phyloP scores from a whole-genome alignment of 805 yeast genomes.

The Candida maris region DNA sequence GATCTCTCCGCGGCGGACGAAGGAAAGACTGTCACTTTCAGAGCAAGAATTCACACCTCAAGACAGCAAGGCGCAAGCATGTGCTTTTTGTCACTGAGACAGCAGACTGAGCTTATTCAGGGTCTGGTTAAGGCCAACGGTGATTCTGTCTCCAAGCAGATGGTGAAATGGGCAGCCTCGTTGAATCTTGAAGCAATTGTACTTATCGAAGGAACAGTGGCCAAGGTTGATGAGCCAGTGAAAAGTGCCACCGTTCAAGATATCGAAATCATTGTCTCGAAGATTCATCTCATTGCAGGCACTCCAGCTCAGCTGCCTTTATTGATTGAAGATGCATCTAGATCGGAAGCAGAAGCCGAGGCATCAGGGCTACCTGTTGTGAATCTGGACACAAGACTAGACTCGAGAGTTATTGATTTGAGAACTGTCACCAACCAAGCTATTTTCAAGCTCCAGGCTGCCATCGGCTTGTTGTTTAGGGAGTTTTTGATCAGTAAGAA shows the following conservation, averaged over 20 bases:
- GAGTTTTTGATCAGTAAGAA: slow-evolving; percentile 68
- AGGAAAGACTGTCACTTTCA: slow-evolving; percentile 74
- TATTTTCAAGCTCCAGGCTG: slow-evolving; percentile 89
- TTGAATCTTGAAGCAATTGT: slow-evolving; percentile 89
- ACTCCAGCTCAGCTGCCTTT: slow-evolving; percentile 93
- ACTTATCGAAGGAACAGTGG: slow-evolving; percentile 79
- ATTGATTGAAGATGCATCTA: slow-evolving; percentile 91
- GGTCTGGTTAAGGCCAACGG: slow-evolving; percentile 76
- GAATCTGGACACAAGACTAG: slow-evolving; percentile 93
- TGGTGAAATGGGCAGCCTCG: slow-evolving; percentile 93
- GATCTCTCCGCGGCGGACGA: slow-evolving; percentile 59
- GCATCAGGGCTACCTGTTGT: slow-evolving; percentile 89
- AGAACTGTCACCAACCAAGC: slow-evolving; percentile 98
- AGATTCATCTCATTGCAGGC: slow-evolving; percentile 74
- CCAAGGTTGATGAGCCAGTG: slow-evolving; percentile 79
- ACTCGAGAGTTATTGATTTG: slow-evolving; percentile 90
- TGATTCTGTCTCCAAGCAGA: slow-evolving; percentile 76
- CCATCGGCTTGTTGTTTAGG: slow-evolving; percentile 82
- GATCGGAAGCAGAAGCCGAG: slow-evolving; percentile 93
- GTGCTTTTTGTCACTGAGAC: slow-evolving; percentile 88
- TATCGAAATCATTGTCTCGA: slow-evolving; percentile 74
- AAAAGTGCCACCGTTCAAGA: slow-evolving; percentile 90
- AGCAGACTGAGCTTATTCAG: slow-evolving; percentile 79
- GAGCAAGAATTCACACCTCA: slow-evolving; percentile 91
- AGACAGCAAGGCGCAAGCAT: slow-evolving; percentile 96